Evolutionary conservation across 495 filamentous ascomycete genomes (phyloP).

Genomic region (Penicillium ochrochloron): DNA sequence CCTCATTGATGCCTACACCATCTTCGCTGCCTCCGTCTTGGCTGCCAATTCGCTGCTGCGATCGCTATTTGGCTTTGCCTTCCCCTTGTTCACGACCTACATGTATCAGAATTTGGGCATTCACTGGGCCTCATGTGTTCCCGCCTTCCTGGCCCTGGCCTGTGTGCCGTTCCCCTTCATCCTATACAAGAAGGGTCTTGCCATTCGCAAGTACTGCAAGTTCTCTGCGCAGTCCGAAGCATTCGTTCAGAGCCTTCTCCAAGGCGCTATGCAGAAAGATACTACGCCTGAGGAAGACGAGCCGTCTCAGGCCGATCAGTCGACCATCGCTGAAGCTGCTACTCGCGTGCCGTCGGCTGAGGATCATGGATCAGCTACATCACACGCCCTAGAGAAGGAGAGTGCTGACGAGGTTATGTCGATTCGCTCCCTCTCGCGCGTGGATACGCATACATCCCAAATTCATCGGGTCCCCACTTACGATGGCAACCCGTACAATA

Average conservation of each 20-base stretch:
- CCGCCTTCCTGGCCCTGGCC: constrained; percentile 70
- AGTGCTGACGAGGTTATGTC: constrained; percentile 12
- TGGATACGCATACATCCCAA: constrained; percentile 24
- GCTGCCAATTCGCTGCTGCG: constrained; percentile 71
- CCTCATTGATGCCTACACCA: constrained; percentile 71
- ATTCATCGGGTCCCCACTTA: constrained; percentile 32
- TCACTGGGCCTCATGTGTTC: constrained; percentile 73
- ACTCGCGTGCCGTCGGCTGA: constrained; percentile 14
- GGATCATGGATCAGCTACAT: constrained; percentile 12
- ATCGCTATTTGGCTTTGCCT: constrained; percentile 67
- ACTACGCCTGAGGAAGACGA: background rate
- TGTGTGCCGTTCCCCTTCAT: constrained; percentile 76
- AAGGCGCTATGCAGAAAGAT: background rate
- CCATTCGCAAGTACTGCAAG: constrained; percentile 68
- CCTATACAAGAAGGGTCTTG: constrained; percentile 68
- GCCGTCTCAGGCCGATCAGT: background rate
- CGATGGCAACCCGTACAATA: constrained; percentile 37
- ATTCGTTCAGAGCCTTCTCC: constrained; percentile 35
- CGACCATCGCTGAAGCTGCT: constrained; percentile 1
- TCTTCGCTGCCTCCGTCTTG: constrained; percentile 73
- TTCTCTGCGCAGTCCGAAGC: constrained; percentile 58
- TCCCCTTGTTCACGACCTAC: constrained; percentile 74
- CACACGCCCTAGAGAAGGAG: constrained; percentile 18
- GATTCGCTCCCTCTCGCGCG: constrained; percentile 21
- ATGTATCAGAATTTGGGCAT: constrained; percentile 72